These are phyloP conservation scores for Aspergillus melleus DNA, from an alignment of 2,329 filamentous ascomycete species.

Conservation along the genomic window DNA sequence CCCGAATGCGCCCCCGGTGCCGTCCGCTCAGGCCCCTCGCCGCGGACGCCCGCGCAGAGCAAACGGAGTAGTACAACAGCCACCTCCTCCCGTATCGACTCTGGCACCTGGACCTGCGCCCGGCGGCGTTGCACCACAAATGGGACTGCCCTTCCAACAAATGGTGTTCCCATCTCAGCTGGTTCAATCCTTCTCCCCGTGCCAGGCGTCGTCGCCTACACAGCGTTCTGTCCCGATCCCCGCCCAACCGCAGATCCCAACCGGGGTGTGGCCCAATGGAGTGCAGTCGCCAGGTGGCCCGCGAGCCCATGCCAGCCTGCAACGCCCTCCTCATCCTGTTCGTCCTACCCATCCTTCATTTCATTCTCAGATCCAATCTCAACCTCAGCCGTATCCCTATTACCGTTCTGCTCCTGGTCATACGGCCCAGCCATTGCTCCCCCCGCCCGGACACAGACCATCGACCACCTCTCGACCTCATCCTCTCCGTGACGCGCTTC, in stretches of 20 bases:
- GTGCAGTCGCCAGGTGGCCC: neutral
- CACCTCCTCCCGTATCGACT: neutral
- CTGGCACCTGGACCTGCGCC: neutral
- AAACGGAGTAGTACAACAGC: neutral
- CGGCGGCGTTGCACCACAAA: neutral
- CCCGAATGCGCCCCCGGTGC: neutral
- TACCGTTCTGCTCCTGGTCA: neutral
- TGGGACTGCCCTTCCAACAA: neutral
- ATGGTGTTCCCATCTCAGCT: constrained; percentile 1
- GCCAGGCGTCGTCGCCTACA: neutral
- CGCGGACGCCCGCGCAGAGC: neutral
- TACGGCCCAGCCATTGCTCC: constrained; percentile 31
- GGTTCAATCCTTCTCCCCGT: neutral
- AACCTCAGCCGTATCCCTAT: too few species aligned
- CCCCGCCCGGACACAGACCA: constrained; percentile 31
- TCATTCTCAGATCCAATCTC: too few species aligned
- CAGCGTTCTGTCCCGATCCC: neutral
- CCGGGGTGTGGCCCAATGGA: neutral
- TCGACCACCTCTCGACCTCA: constrained; percentile 45
- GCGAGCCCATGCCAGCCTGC: neutral
- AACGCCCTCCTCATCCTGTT: neutral
- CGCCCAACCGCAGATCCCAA: neutral
- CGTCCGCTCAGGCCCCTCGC: neutral
- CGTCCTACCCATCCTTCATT: neutral
- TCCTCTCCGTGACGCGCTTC: constrained; percentile 52